Evolutionary conservation across 331 rosid genomes (phyloP), one percentile per base, ranked within the genome.

Genomic region (Quercus lobata): DNA sequence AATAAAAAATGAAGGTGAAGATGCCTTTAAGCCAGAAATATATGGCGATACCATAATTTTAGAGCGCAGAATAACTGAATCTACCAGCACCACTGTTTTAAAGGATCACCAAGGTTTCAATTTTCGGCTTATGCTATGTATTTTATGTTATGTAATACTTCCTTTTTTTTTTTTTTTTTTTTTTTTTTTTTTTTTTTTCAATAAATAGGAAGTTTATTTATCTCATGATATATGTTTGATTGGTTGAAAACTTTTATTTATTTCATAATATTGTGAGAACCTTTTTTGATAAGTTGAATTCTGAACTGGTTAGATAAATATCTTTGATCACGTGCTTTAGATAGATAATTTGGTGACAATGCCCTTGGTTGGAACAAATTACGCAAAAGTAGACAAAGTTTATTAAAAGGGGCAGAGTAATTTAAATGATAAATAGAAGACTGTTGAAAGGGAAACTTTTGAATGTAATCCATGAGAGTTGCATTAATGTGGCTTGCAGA

Each of bases 1-100:
- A 78, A 80, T 95, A 61, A 88, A 87, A 79, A 95, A 93, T 84
- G 87, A 83, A 81, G 99, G 99, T 62, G 98, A 89, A 71, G 98
- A 93, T 87, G 97, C 99, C 82, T 93, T 95, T 71, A 95, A 91
- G 92, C 92, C 88, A 44, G 89, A 87, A 73, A 56, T 84, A 75
- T 95, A 88, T 77, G 98, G 99, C 11, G 86, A 85, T 72, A 79
- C 75, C 72, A 91, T 95, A 78, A 88, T 75, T 65, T 79, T 95
- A 58, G 97, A 95, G 72, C 93, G 98, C 54, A 85, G 88, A 86
- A 89, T 95, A 73, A 83, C 94, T 60, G 97, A 86, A 78, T 79
- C 94, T 68, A 34, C 92, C 16, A 83, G 83, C 82, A 71, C 93
- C 63, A 84, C 84, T 55, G 75, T 85, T 44, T 88, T 95, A 73